Base-by-base conservation (phyloP, 305 asterid species). In the Fraxinus xanthoxyloides region DNA sequence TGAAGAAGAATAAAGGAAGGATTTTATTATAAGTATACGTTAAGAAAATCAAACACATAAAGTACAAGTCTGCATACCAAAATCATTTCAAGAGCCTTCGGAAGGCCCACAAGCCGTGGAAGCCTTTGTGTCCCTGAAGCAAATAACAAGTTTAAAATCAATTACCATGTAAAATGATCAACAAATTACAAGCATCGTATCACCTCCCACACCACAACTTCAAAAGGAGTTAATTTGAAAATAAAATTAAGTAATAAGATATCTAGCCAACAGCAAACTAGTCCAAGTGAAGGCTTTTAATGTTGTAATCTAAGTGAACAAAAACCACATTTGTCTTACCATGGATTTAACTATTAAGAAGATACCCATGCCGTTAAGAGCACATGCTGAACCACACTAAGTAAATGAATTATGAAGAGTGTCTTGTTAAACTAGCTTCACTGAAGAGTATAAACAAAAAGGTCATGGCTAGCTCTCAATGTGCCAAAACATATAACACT, bases 101-200 rank as follows among this genome's bases (percentile, higher is more conserved):
- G 81, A 78, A 91, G 88, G 79, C 96, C 94, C 73, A 92, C 92
- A 72, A 92, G 90, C 79, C 96, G 85, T 65, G 96, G 96, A 85
- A 92, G 94, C 83, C 94, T 86, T 72, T 92, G 96, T 1, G 96
- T 92, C 36, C 96, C 95, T 90, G 81, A 59, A 80, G 80, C 54
- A 79, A 85, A 70, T 56, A 59, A 72, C 56, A 56, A 3, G 40
- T 75, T 23, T 32, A 74, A 76, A 78, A 83, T 73, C 69, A 59
- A 48, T 35, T 32, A 75, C 72, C 63, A 72, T 36, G 13, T 28
- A 78, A 36, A 35, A 77, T 72, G 80, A 78, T 81, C 74, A 63
- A 78, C 34, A 81, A 81, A 69, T 54, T 35, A 26, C 61, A 51
- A 40, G 59, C 36, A 81, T 69, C 61, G 9, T 28, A 81, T 72